Conservation (phyloP, 1,284 basidiomycete species). For the Naganishia albida region DNA sequence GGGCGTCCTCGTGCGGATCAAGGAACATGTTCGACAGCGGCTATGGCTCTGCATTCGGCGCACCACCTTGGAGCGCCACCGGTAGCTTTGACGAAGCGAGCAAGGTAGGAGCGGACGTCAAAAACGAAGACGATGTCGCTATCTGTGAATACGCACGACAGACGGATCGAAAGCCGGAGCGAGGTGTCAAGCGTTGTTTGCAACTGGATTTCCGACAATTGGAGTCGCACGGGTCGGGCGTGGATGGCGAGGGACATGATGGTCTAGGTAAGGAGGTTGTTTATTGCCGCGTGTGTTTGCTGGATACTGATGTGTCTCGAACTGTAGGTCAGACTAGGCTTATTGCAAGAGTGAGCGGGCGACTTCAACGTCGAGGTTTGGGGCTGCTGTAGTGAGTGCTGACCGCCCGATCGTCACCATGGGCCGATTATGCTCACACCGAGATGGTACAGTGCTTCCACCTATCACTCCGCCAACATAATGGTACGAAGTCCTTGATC, state of each 20-base stretch:
- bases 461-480: conserved; percentile 78
- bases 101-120: conserved; percentile 22
- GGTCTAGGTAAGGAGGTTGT: neutral
- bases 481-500: conserved; percentile 57
- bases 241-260: neutral
- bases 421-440: conserved; percentile 71
- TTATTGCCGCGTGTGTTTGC: neutral
- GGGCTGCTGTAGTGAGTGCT: conserved; percentile 39
- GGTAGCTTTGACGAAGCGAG: neutral
- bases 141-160: neutral
- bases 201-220: conserved; percentile 46
- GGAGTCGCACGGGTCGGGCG: conserved; percentile 26
- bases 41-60: conserved; percentile 9
- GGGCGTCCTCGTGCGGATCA: neutral
- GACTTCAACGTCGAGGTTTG: conserved; percentile 3
- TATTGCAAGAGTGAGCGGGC: neutral
- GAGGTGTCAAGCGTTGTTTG: conserved; percentile 45
- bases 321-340: conserved; percentile 9
- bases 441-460: conserved; percentile 77
- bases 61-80: too few species aligned
- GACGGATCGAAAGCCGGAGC: conserved; percentile 8
- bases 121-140: conserved; percentile 14
- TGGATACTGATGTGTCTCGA: neutral
- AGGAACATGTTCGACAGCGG: conserved; percentile 12
- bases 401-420: conserved; percentile 66